Percentiles rank a stretch among this genome's conserved stretches.
Conservation (phyloP, 192 early-diverging fungal genomes). For the Coemansia sp. region DNA sequence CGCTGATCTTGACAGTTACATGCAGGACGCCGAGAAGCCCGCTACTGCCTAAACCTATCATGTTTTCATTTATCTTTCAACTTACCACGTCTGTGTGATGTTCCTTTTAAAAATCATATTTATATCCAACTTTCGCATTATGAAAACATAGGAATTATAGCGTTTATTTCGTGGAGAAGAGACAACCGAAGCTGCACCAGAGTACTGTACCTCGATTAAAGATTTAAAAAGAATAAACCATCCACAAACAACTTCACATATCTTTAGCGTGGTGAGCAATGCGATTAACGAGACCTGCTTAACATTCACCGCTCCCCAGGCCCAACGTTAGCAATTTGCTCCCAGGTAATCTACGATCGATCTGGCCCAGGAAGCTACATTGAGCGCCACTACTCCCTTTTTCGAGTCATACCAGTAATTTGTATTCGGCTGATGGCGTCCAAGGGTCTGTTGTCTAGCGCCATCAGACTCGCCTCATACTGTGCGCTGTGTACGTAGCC, state of each 20-base stretch:
- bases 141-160: too few species aligned
- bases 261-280: too few species aligned
- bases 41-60: constrained; percentile 3
- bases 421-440: neutral
- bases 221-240: too few species aligned
- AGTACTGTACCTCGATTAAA: too few species aligned
- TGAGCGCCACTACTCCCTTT: neutral
- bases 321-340: too few species aligned
- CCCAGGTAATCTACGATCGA: neutral
- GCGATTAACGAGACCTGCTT: too few species aligned
- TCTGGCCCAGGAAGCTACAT: neutral
- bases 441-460: too few species aligned
- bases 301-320: too few species aligned
- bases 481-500: neutral
- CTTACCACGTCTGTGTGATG: neutral
- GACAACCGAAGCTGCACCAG: too few species aligned
- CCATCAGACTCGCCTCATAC: neutral
- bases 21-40: constrained; percentile 37
- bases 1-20: constrained; percentile 51
- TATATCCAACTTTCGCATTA: too few species aligned
- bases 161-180: too few species aligned
- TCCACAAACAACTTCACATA: too few species aligned
- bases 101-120: neutral
- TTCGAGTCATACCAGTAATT: neutral
- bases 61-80: neutral